phyloP scores from a whole-genome alignment of 2,329 filamentous ascomycete genomes.

The Fusarium udum region DNA sequence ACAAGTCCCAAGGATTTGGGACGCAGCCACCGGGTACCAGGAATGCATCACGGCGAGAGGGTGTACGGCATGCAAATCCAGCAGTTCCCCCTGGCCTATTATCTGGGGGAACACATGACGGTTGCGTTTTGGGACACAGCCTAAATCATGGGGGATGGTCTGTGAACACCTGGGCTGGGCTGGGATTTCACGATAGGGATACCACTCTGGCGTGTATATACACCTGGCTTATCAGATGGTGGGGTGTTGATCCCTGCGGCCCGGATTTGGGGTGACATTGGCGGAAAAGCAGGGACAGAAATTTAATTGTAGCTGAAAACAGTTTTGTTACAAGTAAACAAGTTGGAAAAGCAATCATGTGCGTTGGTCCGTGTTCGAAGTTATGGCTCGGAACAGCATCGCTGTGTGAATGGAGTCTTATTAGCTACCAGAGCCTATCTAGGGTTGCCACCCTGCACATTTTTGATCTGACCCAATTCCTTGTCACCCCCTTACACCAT shows the following conservation, averaged over 20 bases:
- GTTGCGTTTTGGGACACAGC: neutral
- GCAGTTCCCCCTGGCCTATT: neutral
- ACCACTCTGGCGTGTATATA: constrained; percentile 28
- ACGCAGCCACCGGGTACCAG: too few relatives aligned
- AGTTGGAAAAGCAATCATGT: neutral
- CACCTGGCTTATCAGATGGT: constrained; percentile 20
- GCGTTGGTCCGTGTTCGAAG: accelerated
- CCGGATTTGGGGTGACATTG: neutral
- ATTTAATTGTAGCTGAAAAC: accelerated
- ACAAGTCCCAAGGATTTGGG: accelerated
- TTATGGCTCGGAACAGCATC: neutral
- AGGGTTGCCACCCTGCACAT: too few relatives aligned
- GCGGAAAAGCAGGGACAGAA: neutral
- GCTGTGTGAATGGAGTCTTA: too few relatives aligned
- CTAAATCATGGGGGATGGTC: constrained; percentile 7
- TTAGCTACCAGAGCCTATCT: too few relatives aligned
- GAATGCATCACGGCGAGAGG: neutral
- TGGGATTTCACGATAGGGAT: constrained; percentile 12
- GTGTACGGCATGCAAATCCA: neutral
- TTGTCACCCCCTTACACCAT: too few relatives aligned
- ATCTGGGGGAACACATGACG: neutral
- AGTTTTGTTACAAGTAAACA: accelerated
- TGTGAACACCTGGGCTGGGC: neutral
- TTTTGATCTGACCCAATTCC: too few relatives aligned
- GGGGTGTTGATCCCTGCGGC: constrained; percentile 15